phyloP scores from a whole-genome alignment of 177 flowering plant species.

The Telopea speciosissima region DNA sequence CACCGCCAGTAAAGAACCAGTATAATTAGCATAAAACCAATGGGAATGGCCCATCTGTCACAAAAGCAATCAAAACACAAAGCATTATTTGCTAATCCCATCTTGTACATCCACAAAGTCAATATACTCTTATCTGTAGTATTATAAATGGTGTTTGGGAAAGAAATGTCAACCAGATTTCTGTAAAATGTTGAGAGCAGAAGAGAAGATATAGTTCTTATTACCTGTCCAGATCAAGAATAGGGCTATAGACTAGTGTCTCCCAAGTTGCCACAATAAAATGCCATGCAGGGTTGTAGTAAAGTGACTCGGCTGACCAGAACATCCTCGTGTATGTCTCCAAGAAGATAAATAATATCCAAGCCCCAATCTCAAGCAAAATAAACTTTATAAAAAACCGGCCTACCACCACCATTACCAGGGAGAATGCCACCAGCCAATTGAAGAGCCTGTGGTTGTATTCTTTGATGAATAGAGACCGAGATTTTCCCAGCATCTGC shows the following conservation, averaged over 20 bases:
- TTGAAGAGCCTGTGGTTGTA: slow-evolving; percentile 95
- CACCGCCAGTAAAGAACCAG: slow-evolving; percentile 80
- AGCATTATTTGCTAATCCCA: neutral
- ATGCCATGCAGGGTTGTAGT: slow-evolving; percentile 96
- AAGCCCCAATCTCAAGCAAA: slow-evolving; percentile 67
- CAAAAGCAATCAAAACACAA: slow-evolving; percentile 8
- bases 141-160: neutral
- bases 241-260: slow-evolving; percentile 87
- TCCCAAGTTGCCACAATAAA: slow-evolving; percentile 88
- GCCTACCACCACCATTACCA: slow-evolving; percentile 94
- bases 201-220: neutral
- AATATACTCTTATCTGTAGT: neutral
- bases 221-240: slow-evolving; percentile 96
- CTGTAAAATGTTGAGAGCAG: neutral
- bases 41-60: slow-evolving; percentile 86
- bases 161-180: neutral
- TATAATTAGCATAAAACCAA: slow-evolving; percentile 36
- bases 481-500: slow-evolving; percentile 92
- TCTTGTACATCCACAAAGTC: neutral
- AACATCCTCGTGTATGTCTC: slow-evolving; percentile 98
- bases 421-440: slow-evolving; percentile 98
- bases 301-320: slow-evolving; percentile 95
- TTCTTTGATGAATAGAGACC: slow-evolving; percentile 79
- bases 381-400: slow-evolving; percentile 83
- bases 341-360: slow-evolving; percentile 88